Percentiles rank a stretch among this genome's conserved stretches.
Conservation (phyloP, 352 stramenopile species). For the Globisporangium uncinulatum region DNA sequence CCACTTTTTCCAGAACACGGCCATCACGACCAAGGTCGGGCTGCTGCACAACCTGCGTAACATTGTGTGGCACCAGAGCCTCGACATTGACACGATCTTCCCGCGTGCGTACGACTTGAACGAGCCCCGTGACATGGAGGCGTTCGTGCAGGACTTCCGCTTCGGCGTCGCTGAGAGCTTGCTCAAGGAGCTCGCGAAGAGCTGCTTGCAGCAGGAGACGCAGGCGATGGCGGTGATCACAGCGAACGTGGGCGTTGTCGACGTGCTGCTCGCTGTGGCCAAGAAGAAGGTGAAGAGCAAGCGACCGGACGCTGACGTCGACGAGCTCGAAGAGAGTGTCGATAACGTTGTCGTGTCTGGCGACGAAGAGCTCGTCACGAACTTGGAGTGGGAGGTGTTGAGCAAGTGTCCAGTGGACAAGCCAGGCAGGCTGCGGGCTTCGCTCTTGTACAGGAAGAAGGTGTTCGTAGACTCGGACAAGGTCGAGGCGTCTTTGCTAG, state of each 20-base stretch:
- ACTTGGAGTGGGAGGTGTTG: conserved; percentile 76
- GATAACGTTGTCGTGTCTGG: conserved; percentile 26
- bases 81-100: conserved; percentile 81
- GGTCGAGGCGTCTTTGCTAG: conserved; percentile 14
- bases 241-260: conserved; percentile 50
- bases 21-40: conserved; percentile 90
- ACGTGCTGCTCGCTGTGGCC: conserved; percentile 45
- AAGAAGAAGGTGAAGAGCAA: conserved; percentile 57
- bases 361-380: conserved; percentile 51
- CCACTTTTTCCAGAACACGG: conserved; percentile 89
- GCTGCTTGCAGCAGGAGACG: conserved; percentile 15
- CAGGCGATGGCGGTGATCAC: conserved; percentile 10
- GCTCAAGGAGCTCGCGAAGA: conserved; percentile 61
- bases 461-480: conserved; percentile 33
- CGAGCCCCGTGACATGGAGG: conserved; percentile 70
- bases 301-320: conserved; percentile 16
- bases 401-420: conserved; percentile 39
- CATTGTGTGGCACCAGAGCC: conserved; percentile 75
- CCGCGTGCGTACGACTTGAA: conserved; percentile 89
- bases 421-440: conserved; percentile 38
- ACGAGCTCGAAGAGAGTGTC: conserved; percentile 56
- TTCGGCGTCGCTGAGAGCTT: conserved; percentile 75
- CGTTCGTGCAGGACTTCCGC: conserved; percentile 90
- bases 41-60: conserved; percentile 80
- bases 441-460: conserved; percentile 50